phyloP scores from a whole-genome alignment of 768 basidiomycete genomes.

The Grammothele lineata region DNA sequence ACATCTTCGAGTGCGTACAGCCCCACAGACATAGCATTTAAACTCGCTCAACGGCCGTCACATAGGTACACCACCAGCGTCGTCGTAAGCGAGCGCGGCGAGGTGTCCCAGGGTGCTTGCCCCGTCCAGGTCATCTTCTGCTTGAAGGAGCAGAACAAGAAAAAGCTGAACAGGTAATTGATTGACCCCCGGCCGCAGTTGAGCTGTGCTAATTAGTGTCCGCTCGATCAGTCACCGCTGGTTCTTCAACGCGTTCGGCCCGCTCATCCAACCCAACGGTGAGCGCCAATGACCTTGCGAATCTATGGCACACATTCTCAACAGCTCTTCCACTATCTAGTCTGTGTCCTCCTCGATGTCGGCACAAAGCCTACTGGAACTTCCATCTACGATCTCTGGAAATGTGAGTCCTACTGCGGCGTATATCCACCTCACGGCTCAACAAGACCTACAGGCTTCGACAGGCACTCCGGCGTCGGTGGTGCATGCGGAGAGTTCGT shows the following conservation, averaged over 20 bases:
- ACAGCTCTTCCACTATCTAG: slow-evolving; percentile 30
- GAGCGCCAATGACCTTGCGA: slow-evolving; percentile 10
- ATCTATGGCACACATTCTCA: neutral
- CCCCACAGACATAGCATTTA: neutral
- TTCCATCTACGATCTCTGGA: slow-evolving; percentile 96
- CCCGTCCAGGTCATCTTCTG: slow-evolving; percentile 89
- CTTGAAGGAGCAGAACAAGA: slow-evolving; percentile 94
- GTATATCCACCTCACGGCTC: neutral
- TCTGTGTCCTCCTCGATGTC: slow-evolving; percentile 90
- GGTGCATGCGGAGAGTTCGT: slow-evolving; percentile 95
- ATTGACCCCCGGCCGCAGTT: too few relatives aligned
- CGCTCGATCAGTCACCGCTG: slow-evolving; percentile 63
- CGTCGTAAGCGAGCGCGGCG: slow-evolving; percentile 73
- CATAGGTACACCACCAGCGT: slow-evolving; percentile 73
- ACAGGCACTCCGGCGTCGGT: slow-evolving; percentile 80
- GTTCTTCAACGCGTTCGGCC: slow-evolving; percentile 97
- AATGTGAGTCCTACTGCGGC: slow-evolving; percentile 43
- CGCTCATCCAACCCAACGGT: slow-evolving; percentile 83
- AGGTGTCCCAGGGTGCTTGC: slow-evolving; percentile 70
- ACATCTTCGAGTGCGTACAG: slow-evolving; percentile 80
- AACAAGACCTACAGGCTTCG: slow-evolving; percentile 46
- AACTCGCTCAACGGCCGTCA: neutral
- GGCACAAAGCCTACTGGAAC: slow-evolving; percentile 94
- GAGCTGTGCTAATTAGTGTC: too few relatives aligned
- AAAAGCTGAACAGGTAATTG: slow-evolving; percentile 81